Evolutionary conservation across 176 grass and related monocot species (phyloP).

Genomic region (Eleusine coracana): DNA sequence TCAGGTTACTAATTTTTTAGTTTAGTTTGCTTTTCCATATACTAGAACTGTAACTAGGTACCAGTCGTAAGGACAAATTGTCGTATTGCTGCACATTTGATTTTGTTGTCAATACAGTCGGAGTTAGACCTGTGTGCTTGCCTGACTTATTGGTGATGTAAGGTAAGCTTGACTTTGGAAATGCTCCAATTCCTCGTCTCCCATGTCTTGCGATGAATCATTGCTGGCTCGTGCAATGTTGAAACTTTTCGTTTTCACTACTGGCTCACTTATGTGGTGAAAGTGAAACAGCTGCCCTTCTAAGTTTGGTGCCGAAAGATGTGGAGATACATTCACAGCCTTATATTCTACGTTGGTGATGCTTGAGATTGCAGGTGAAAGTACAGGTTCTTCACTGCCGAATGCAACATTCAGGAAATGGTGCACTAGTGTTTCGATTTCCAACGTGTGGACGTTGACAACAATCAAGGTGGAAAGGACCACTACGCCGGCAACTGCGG

Average conservation of each 20-base stretch:
- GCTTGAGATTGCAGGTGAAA: neutral
- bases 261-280: neutral
- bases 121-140: neutral
- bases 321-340: neutral
- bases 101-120: neutral
- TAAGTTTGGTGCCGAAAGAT: neutral
- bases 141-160: neutral
- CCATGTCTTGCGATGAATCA: neutral
- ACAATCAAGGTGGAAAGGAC: no score
- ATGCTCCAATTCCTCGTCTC: neutral
- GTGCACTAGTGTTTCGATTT: neutral
- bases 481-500: no score
- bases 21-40: constrained; percentile 23
- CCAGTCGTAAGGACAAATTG: neutral
- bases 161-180: neutral
- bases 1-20: constrained; percentile 13
- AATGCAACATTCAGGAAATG: neutral
- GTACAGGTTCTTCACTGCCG: neutral
- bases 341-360: neutral
- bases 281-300: neutral
- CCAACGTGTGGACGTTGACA: neutral
- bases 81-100: constrained; percentile 24
- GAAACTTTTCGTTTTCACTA: neutral
- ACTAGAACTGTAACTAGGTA: constrained; percentile 16
- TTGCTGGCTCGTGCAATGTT: neutral